Percentiles rank a stretch among this genome's conserved stretches.
Evolutionary conservation across 768 basidiomycete species (phyloP).

Genomic region (Russula sp.): DNA sequence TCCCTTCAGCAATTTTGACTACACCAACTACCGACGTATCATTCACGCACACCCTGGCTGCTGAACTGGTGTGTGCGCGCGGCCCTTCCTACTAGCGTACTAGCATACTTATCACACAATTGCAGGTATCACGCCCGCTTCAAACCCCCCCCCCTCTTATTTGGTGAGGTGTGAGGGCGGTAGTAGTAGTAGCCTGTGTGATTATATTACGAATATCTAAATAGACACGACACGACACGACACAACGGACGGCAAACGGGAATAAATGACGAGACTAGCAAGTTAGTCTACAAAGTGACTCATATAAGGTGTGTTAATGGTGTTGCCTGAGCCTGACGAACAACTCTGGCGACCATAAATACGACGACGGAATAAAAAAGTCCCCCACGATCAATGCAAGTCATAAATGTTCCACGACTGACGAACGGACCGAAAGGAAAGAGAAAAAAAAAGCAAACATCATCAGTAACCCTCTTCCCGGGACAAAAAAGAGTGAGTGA

Average conservation of each 20-base stretch:
- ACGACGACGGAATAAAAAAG: not conserved
- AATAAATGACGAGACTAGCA: not conserved
- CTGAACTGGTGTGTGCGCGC: not conserved
- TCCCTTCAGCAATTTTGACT: not conserved
- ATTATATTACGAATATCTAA: constrained; percentile 17
- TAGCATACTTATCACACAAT: not conserved
- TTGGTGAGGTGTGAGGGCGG: not conserved
- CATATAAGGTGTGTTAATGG: not conserved
- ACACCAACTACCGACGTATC: not conserved
- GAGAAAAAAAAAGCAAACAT: too few species aligned
- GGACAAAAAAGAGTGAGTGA: not conserved
- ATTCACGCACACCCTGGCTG: not conserved
- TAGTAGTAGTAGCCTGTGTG: not conserved
- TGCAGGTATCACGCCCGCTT: too few species aligned
- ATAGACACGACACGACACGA: not conserved
- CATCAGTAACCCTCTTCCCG: not conserved
- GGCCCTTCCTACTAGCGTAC: not conserved
- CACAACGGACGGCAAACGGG: not conserved
- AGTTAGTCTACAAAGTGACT: not conserved
- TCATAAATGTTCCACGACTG: constrained; percentile 33
- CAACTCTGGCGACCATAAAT: not conserved
- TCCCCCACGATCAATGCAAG: not conserved
- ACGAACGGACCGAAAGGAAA: not conserved
- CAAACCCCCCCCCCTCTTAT: too few species aligned
- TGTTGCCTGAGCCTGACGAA: not conserved